phyloP scores from a whole-genome alignment of 1,139 yeast genomes.

The Petasospora rhodanensis region DNA sequence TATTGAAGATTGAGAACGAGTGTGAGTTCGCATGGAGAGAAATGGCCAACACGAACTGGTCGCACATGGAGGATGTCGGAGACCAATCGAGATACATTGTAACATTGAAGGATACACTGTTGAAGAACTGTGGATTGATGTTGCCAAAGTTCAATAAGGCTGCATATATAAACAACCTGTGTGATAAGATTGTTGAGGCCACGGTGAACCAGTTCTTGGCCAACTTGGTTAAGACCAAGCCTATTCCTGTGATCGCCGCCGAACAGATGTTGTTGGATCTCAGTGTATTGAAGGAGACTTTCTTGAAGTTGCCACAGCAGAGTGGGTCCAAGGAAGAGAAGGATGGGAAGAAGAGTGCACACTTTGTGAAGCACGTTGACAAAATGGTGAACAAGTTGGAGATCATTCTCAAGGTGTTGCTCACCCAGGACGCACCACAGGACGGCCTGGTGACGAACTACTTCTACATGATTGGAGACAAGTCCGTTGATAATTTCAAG shows the following conservation, averaged over 20 bases:
- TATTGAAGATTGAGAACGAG: slow-evolving; percentile 57
- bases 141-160: slow-evolving; percentile 65
- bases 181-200: slow-evolving; percentile 72
- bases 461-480: slow-evolving; percentile 64
- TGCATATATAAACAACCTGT: slow-evolving; percentile 63
- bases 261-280: slow-evolving; percentile 80
- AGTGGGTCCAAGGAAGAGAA: too few species aligned
- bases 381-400: slow-evolving; percentile 51
- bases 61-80: slow-evolving; percentile 52
- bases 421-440: slow-evolving; percentile 60
- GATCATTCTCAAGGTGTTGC: slow-evolving; percentile 57
- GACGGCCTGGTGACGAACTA: slow-evolving; percentile 65
- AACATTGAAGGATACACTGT: slow-evolving; percentile 49
- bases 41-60: slow-evolving; percentile 79
- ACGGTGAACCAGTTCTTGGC: slow-evolving; percentile 54
- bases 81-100: slow-evolving; percentile 68
- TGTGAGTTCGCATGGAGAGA: slow-evolving; percentile 79
- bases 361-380: slow-evolving; percentile 35
- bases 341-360: too few species aligned
- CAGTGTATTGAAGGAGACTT: slow-evolving; percentile 53
- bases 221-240: slow-evolving; percentile 51
- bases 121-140: slow-evolving; percentile 43
- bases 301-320: slow-evolving; percentile 46
- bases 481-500: slow-evolving; percentile 53
- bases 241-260: slow-evolving; percentile 64